phyloP scores from a whole-genome alignment of 2,329 filamentous ascomycete genomes.

The Apiospora saccharicola region DNA sequence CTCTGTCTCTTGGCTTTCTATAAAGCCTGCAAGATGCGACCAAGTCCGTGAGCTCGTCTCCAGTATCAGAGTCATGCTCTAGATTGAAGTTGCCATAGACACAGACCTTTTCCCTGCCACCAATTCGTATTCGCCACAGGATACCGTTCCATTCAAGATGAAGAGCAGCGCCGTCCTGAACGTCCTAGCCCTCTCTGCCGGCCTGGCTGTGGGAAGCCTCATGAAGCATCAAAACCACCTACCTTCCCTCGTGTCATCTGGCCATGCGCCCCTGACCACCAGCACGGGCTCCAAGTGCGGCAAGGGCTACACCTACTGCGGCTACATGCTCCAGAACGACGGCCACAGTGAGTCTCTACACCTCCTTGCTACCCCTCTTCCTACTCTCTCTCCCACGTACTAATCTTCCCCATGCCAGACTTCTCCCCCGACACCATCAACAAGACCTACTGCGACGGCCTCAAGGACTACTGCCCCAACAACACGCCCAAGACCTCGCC shows the following conservation, averaged over 20 bases:
- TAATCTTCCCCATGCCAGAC: constrained; percentile 31
- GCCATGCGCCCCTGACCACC: constrained; percentile 5
- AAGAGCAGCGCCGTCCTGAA: background rate
- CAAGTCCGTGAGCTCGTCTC: too few species aligned
- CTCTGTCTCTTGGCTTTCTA: background rate
- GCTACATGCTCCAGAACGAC: constrained; percentile 39
- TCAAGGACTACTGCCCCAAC: constrained; percentile 37
- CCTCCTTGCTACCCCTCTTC: too few species aligned
- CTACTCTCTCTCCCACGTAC: background rate
- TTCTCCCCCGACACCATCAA: constrained; percentile 37
- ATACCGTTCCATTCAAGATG: background rate
- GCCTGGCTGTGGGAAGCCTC: background rate
- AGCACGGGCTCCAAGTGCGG: constrained; percentile 37
- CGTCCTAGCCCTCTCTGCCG: background rate
- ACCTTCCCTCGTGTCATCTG: constrained; percentile 21
- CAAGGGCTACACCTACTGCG: constrained; percentile 44
- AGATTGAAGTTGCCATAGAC: too few species aligned
- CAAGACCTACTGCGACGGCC: constrained; percentile 40
- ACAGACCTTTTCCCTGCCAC: too few species aligned
- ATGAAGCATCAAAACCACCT: background rate
- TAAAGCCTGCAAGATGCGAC: background rate
- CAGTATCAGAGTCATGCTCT: background rate
- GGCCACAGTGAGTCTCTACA: constrained; percentile 40
- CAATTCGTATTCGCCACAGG: background rate
- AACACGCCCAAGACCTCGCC: constrained; percentile 38